These are phyloP conservation scores for Colletotrichum karsti DNA, from an alignment of 2,329 filamentous ascomycete species.

Conservation along the genomic window DNA sequence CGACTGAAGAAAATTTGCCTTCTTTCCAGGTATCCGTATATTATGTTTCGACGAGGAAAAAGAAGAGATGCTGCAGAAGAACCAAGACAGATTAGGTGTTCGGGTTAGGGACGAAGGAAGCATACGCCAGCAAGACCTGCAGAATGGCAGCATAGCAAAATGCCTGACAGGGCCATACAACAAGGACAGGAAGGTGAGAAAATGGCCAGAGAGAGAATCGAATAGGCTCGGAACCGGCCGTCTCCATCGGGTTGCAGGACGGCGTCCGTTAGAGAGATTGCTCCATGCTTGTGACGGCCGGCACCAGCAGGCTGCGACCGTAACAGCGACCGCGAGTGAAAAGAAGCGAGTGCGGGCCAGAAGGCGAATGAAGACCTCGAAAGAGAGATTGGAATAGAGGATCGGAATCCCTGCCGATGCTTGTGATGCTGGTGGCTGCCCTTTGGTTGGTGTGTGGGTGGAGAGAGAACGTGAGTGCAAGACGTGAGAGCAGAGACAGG, in stretches of 20 bases:
- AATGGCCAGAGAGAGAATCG: background rate
- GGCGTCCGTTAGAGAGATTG: constrained; percentile 18
- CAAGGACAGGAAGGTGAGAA: background rate
- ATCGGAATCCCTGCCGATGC: constrained; percentile 26
- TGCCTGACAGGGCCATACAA: background rate
- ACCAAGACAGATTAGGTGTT: background rate
- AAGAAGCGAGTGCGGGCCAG: background rate
- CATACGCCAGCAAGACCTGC: background rate
- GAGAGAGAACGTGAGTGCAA: constrained; percentile 27
- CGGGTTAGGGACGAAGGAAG: constrained; percentile 2
- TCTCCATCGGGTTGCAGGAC: constrained; percentile 6
- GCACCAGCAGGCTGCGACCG: background rate
- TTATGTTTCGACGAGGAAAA: background rate
- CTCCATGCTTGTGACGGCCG: background rate
- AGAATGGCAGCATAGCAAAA: background rate
- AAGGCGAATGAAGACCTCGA: background rate
- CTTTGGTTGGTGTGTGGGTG: constrained; percentile 31
- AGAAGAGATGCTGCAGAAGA: background rate
- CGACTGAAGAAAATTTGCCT: background rate
- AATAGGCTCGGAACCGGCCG: background rate
- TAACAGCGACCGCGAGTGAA: background rate
- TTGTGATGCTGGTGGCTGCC: constrained; percentile 20
- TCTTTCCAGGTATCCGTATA: background rate
- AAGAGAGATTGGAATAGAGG: constrained; percentile 20
- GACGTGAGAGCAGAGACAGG: background rate